Percentiles rank a stretch among this genome's conserved stretches.
These are phyloP conservation scores for Ceratocystis cacaofunesta DNA, from an alignment of 2,329 filamentous ascomycete genomes.

Conservation along the genomic window DNA sequence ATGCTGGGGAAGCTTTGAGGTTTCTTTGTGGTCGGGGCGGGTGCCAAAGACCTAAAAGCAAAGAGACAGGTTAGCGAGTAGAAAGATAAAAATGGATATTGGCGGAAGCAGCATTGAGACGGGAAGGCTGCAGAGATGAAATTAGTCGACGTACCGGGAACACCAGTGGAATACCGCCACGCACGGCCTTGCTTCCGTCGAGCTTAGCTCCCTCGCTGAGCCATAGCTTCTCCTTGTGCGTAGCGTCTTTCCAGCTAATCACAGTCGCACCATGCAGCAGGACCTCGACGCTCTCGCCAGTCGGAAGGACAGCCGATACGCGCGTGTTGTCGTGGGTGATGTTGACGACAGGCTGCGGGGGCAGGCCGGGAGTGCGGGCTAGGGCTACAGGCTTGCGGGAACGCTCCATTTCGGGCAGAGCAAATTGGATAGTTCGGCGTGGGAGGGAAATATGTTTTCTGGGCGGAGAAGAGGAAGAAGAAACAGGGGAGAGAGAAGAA, in stretches of 20 bases:
- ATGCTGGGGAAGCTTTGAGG: constrained; percentile 71
- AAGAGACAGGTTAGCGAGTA: neutral
- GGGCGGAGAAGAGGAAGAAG: neutral
- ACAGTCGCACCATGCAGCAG: constrained; percentile 88
- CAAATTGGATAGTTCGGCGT: constrained; percentile 4
- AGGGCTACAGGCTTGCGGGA: constrained; percentile 69
- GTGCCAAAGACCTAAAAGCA: constrained; percentile 63
- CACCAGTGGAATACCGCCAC: constrained; percentile 82
- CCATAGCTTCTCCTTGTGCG: constrained; percentile 71
- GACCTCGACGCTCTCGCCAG: constrained; percentile 73
- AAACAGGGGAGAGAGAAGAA: no score
- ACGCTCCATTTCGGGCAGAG: constrained; percentile 49
- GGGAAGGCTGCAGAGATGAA: neutral
- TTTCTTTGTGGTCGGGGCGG: constrained; percentile 60
- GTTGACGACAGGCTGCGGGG: constrained; percentile 62
- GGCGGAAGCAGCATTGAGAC: no score
- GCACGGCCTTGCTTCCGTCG: constrained; percentile 77
- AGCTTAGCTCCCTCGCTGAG: constrained; percentile 64
- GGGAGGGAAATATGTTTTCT: constrained; percentile 26
- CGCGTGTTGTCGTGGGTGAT: constrained; percentile 55
- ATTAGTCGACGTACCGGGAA: constrained; percentile 55
- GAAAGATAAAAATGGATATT: no score
- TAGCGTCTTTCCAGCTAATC: constrained; percentile 76
- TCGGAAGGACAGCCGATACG: constrained; percentile 66
- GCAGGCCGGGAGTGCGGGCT: constrained; percentile 55